These are phyloP conservation scores for Casaregolazyma suthepensis DNA, from an alignment of 1,139 yeast species.

Conservation along the genomic window DNA sequence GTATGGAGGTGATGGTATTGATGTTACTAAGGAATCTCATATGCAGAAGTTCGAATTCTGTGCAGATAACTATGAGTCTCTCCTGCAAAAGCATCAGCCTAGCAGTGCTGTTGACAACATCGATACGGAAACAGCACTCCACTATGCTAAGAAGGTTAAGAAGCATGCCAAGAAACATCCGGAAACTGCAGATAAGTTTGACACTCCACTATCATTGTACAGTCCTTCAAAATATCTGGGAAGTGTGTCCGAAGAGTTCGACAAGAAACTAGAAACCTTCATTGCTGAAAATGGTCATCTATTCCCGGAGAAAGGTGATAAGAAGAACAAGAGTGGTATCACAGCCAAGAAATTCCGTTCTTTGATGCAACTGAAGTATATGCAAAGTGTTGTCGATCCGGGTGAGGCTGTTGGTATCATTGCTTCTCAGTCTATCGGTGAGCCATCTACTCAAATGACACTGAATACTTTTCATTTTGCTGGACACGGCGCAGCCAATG, in stretches of 20 bases:
- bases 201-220: slow-evolving; percentile 80
- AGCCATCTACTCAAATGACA: slow-evolving; percentile 99
- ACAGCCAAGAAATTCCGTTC: slow-evolving; percentile 90
- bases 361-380: slow-evolving; percentile 95
- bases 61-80: slow-evolving; percentile 80
- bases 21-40: slow-evolving; percentile 90
- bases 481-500: slow-evolving; percentile 99
- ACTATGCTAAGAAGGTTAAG: slow-evolving; percentile 74
- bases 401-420: slow-evolving; percentile 99
- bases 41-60: slow-evolving; percentile 93
- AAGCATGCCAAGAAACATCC: slow-evolving; percentile 67
- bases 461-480: slow-evolving; percentile 99
- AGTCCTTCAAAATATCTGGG: slow-evolving; percentile 90
- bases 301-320: slow-evolving; percentile 48
- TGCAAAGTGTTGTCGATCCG: slow-evolving; percentile 91
- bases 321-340: slow-evolving; percentile 36
- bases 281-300: slow-evolving; percentile 43
- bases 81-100: slow-evolving; percentile 83
- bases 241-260: slow-evolving; percentile 86
- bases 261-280: slow-evolving; percentile 67
- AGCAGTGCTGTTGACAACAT: slow-evolving; percentile 64
- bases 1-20: slow-evolving; percentile 97
- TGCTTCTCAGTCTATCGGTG: slow-evolving; percentile 98
- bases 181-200: slow-evolving; percentile 62
- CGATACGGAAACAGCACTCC: slow-evolving; percentile 75